Evolutionary conservation across 2,329 filamentous ascomycete species (phyloP), one percentile per base, ranked within the genome.

Genomic region (Diaporthe citri): DNA sequence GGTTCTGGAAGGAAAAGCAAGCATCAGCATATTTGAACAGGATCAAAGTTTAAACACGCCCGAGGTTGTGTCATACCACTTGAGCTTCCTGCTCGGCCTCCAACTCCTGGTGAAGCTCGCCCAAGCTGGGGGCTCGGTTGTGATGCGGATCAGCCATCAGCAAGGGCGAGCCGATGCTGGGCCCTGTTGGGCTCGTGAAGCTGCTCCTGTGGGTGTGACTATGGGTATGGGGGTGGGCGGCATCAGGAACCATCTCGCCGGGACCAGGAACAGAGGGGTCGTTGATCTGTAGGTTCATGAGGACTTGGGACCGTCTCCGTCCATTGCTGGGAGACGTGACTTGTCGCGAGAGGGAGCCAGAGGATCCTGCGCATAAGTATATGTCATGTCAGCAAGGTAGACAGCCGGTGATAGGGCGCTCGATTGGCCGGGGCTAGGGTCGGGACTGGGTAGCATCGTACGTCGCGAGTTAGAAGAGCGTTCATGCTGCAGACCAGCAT

Each of bases 81-180:
- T 95, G 93, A 34, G 91, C 92, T 80, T 95, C 93, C 81, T 95
- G 93, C 84, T 95, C 93, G 71, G 92, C 93, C 82, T 95, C 93
- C 2, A 95, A 87, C 83, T 95, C 93, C 81, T 95, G 93, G 78
- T 95, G 93, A 56, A 95, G 89, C 82, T 95, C 93, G 25, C 93
- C 93, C 76, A 95, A 83, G 81, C 93, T 95, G 3, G 93, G 93
- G 0, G 92, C 85, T 66, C 93, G 88, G 78, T 91, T 89, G 80
- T 94, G 93, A 78, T 91, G 88, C 22, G 91, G 89, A 78, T 92
- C 90, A 43, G 81, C 82, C 72, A 84, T 80, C 69, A 86, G 82
- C 10, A 89, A 87, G 13, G 88, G 75, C n/a, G 75, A 76, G 20
- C 69, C 74, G n/a, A 71, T 48, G 8, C 62, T 60, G 9, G 62